phyloP scores from a whole-genome alignment of 169 alveolate genomes.

The Plasmodium inui region DNA sequence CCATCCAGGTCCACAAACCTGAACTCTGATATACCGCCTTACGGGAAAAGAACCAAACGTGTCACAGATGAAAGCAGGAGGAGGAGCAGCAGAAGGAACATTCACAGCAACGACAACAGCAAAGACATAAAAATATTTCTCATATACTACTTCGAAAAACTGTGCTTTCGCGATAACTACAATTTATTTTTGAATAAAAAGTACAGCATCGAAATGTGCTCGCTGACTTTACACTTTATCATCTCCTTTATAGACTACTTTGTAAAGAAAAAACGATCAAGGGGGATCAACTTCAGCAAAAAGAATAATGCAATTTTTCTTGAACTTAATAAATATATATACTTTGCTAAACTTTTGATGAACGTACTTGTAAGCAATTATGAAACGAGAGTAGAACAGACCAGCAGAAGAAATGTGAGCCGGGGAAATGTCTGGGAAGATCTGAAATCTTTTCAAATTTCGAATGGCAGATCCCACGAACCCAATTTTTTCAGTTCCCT shows the following conservation, averaged over 20 bases:
- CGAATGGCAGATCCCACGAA: background rate
- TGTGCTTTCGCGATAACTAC: slow-evolving; percentile 11
- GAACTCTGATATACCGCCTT: background rate
- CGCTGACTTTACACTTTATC: slow-evolving; percentile 17
- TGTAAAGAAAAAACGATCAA: background rate
- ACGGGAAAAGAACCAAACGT: background rate
- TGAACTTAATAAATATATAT: slow-evolving; percentile 56
- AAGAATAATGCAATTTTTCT: slow-evolving; percentile 8
- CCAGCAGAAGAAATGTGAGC: slow-evolving; percentile 32
- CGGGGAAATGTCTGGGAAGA: background rate
- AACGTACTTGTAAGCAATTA: slow-evolving; percentile 1
- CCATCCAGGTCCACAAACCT: background rate
- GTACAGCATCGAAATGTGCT: slow-evolving; percentile 43
- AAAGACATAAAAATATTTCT: slow-evolving; percentile 7
- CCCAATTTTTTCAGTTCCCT: background rate
- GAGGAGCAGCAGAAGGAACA: background rate
- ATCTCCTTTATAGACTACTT: slow-evolving; percentile 28
- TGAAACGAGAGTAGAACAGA: slow-evolving; percentile 1
- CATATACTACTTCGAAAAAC: slow-evolving; percentile 25
- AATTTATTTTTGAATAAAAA: slow-evolving; percentile 47
- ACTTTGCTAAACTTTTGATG: slow-evolving; percentile 38
- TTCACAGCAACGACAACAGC: background rate
- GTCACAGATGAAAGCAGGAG: background rate
- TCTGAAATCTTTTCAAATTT: background rate
- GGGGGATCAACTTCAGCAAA: background rate